These are phyloP conservation scores for Paecilomyces sp. DNA, from an alignment of 2,329 filamentous ascomycete genomes.

Conservation along the genomic window DNA sequence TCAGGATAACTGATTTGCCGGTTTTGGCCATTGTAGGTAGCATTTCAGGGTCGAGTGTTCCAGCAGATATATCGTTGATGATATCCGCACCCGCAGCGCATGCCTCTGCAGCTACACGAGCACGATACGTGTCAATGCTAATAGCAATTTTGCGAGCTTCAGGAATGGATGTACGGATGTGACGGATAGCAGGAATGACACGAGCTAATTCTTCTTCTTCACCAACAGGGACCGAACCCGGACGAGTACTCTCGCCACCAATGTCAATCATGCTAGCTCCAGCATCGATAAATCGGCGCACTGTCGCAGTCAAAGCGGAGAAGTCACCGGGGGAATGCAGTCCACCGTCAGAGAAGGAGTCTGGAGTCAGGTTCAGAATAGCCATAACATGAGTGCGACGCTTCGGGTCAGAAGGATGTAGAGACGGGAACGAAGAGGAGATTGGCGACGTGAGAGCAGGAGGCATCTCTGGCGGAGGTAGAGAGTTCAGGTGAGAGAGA, in stretches of 20 bases:
- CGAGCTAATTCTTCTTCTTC: conserved; percentile 68
- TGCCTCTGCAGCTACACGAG: conserved; percentile 69
- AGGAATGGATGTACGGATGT: conserved; percentile 59
- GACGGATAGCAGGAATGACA: conserved; percentile 68
- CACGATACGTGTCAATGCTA: conserved; percentile 89
- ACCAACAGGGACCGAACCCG: conserved; percentile 61
- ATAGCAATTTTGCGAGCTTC: conserved; percentile 60
- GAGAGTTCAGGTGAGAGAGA: conserved; percentile 24
- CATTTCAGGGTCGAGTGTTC: conserved; percentile 72
- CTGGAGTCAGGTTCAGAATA: conserved; percentile 88
- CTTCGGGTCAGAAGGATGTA: conserved; percentile 50
- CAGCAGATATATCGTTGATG: conserved; percentile 90
- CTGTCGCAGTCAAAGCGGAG: conserved; percentile 47
- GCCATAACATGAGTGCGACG: conserved; percentile 78
- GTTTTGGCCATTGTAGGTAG: conserved; percentile 69
- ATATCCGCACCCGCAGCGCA: conserved; percentile 77
- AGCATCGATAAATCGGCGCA: conserved; percentile 54
- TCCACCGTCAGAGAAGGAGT: conserved; percentile 94
- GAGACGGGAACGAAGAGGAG: conserved; percentile 36
- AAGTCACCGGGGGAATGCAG: conserved; percentile 46
- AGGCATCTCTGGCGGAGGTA: conserved; percentile 25
- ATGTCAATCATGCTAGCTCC: conserved; percentile 85
- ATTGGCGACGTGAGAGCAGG: conserved; percentile 34
- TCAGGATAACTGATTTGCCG: conserved; percentile 72
- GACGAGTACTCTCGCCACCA: conserved; percentile 87